Evolutionary conservation across 352 stramenopile genomes (phyloP).

Genomic region (Phytophthora fragariaefolia): DNA sequence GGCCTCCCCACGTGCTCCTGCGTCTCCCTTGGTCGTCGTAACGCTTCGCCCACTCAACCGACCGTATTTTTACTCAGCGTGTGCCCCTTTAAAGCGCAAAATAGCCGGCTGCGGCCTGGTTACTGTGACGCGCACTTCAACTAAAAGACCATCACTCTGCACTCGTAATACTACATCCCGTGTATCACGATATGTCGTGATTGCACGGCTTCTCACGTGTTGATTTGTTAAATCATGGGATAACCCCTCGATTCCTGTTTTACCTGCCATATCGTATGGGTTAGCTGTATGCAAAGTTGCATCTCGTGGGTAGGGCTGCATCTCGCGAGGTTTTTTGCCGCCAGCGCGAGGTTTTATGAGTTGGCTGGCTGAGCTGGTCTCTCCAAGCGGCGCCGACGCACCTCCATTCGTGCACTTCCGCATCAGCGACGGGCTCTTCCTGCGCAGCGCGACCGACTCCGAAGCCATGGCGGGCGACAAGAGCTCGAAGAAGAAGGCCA

Average conservation of each 20-base stretch:
- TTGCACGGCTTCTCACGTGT: too few species aligned
- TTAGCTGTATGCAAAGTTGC: not conserved
- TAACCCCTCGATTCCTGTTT: not conserved
- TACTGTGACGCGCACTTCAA: constrained; percentile 32
- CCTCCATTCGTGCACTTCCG: constrained; percentile 44
- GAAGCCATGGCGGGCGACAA: constrained; percentile 53
- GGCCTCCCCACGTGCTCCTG: not conserved
- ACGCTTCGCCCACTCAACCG: constrained; percentile 19
- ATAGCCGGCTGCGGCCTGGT: too few species aligned
- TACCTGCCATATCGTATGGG: not conserved
- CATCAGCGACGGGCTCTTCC: constrained; percentile 16
- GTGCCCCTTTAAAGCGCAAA: not conserved
- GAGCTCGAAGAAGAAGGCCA: constrained; percentile 57
- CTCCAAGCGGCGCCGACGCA: constrained; percentile 24
- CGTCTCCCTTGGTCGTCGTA: not conserved
- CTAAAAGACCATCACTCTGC: constrained; percentile 34
- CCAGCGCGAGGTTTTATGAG: constrained; percentile 31
- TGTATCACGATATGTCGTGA: not conserved
- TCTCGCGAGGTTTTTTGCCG: constrained; percentile 22
- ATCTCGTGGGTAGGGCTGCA: constrained; percentile 9
- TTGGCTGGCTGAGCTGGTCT: constrained; percentile 46
- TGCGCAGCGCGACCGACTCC: constrained; percentile 6
- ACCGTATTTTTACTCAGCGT: not conserved
- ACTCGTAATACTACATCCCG: not conserved
- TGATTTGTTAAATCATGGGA: not conserved